Evolutionary conservation across 2,329 filamentous ascomycete genomes (phyloP), one percentile per base, ranked within the genome.

Genomic region (Paecilomyces dactylethromorphus): DNA sequence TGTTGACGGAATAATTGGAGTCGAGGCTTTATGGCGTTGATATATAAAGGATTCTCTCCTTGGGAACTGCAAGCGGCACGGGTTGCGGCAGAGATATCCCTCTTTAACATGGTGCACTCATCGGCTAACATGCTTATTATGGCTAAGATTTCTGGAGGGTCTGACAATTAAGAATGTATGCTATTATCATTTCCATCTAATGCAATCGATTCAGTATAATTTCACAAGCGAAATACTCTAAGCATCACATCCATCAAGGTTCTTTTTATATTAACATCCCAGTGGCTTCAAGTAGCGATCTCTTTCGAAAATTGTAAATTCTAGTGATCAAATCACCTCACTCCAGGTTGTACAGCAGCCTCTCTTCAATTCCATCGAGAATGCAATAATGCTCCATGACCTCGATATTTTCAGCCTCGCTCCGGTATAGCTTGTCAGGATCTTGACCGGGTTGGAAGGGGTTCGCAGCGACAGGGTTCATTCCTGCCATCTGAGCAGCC

Each of bases 371-470:
- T 18, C 89, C 89, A 67, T 96, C 90, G 60, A 97, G 79, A 63
- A 97, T 91, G 68, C 90, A 97, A 72, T 91, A 90, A 75, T 97
- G 93, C 73, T 96, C 92, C 69, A 96, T 84, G 24, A 99, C 94
- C 66, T 95, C 92, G 62, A 99, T 76, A 75, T 99, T 99, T 81
- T 99, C 94, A 2, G 90, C 90, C 78, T 99, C 94, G 53, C 82
- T 90, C 73, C 88, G 82, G 77, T 97, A 99, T 73, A 96, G 85
- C 82, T 99, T 99, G 77, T 97, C 90, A 0, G 92, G 91, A 71
- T 99, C 95, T 69, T 94, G 89, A 24, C 93, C 92, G 0, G 94
- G 92, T 31, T 90, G 92, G 75, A 96, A 96, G 79, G 94, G 89
- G 70, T 92, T 79, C 52, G 76, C 76, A 53, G 76, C 78, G 69